Evolutionary conservation across 345 rosid species (phyloP).

Genomic region (Trapa incisa): DNA sequence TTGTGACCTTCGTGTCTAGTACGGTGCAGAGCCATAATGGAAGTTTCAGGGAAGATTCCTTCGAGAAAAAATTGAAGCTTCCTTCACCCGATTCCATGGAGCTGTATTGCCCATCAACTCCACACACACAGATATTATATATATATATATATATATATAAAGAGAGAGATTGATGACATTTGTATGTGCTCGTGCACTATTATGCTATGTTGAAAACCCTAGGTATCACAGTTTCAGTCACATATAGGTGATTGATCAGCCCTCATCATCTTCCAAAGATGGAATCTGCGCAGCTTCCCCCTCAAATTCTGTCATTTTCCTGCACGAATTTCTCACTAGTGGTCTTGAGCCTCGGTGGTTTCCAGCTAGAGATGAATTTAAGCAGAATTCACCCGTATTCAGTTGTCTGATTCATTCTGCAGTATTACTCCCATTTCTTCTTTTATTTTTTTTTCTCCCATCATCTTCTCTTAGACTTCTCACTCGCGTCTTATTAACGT

Average conservation of each 20-base stretch:
- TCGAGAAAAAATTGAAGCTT: background rate
- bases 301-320: background rate
- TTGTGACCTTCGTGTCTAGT: background rate
- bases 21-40: background rate
- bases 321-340: background rate
- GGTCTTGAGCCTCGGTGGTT: too few relatives aligned
- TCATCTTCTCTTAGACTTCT: background rate
- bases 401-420: too few relatives aligned
- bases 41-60: conserved; percentile 4
- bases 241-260: background rate
- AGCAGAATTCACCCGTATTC: too few relatives aligned
- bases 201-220: background rate
- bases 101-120: background rate
- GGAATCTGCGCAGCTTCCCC: background rate
- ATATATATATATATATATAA: background rate
- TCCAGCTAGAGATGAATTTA: too few relatives aligned
- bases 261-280: background rate
- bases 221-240: background rate
- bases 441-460: too few relatives aligned
- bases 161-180: background rate
- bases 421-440: too few relatives aligned
- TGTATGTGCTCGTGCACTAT: background rate
- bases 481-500: background rate
- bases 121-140: background rate
- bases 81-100: background rate